Conservation (phyloP, 2,329 filamentous ascomycete genomes). For the Hirsutella rhossiliensis region DNA sequence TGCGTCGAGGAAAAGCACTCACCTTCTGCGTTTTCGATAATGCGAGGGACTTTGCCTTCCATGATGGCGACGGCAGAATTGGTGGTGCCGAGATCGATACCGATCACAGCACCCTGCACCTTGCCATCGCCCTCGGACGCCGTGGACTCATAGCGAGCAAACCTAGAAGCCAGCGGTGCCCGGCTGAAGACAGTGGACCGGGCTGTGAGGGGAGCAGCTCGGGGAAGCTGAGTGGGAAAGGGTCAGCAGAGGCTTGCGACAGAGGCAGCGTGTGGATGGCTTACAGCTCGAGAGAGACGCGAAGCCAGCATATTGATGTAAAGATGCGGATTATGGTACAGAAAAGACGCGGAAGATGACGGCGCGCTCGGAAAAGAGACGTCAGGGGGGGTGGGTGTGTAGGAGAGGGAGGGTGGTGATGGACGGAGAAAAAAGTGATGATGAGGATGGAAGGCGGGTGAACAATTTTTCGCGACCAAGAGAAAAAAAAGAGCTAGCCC, state of each 20-base stretch:
- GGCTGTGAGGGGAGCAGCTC: slow-evolving; percentile 57
- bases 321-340: slow-evolving; percentile 17
- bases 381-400: slow-evolving; percentile 15
- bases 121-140: slow-evolving; percentile 43
- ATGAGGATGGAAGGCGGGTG: slow-evolving; percentile 15
- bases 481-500: slow-evolving; percentile 18
- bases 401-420: slow-evolving; percentile 6
- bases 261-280: slow-evolving; percentile 20
- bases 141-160: slow-evolving; percentile 68
- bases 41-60: slow-evolving; percentile 91
- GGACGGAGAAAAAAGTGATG: slow-evolving; percentile 4
- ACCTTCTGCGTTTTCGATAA: slow-evolving; percentile 98
- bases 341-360: slow-evolving; percentile 20
- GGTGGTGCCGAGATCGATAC: slow-evolving; percentile 96
- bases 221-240: slow-evolving; percentile 58
- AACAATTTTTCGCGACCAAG: slow-evolving; percentile 20
- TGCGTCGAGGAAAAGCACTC: slow-evolving; percentile 9
- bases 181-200: slow-evolving; percentile 56
- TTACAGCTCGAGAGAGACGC: slow-evolving; percentile 63
- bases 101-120: slow-evolving; percentile 91
- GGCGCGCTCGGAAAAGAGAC: slow-evolving; percentile 16
- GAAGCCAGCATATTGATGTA: slow-evolving; percentile 57
- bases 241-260: not conserved
- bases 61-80: slow-evolving; percentile 96
- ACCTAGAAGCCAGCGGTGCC: slow-evolving; percentile 59